phyloP scores from a whole-genome alignment of 352 stramenopile genomes.

The Phytophthora hibernalis region DNA sequence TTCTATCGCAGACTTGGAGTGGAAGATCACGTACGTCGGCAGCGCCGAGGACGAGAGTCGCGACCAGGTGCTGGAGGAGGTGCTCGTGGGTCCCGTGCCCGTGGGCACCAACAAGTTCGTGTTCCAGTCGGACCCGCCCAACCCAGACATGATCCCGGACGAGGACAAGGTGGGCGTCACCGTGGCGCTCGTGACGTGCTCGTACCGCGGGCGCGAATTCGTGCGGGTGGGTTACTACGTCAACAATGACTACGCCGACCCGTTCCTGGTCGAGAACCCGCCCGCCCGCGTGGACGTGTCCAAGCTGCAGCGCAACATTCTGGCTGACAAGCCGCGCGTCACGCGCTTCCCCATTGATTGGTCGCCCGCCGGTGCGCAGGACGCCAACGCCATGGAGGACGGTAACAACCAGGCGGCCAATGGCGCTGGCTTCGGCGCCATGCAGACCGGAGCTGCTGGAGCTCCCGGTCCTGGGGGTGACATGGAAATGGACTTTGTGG shows the following conservation, averaged over 20 bases:
- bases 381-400: constrained; percentile 53
- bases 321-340: constrained; percentile 97
- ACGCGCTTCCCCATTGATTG: constrained; percentile 97
- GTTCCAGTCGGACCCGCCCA: constrained; percentile 95
- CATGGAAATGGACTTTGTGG: constrained; percentile 77
- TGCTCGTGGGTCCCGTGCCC: constrained; percentile 98
- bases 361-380: constrained; percentile 69
- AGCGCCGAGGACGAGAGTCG: constrained; percentile 95
- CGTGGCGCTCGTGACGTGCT: constrained; percentile 98
- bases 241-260: constrained; percentile 98
- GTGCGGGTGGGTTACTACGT: constrained; percentile 98
- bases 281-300: constrained; percentile 86
- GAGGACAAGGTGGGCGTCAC: constrained; percentile 99
- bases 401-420: constrained; percentile 30
- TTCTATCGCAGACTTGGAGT: constrained; percentile 94
- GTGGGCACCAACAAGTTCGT: constrained; percentile 99
- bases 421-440: constrained; percentile 29
- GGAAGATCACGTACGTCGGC: constrained; percentile 99
- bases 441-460: constrained; percentile 22
- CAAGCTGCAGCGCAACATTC: constrained; percentile 96
- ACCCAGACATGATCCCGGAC: constrained; percentile 92
- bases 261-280: constrained; percentile 86
- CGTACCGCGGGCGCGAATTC: constrained; percentile 97
- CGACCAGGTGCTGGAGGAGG: constrained; percentile 98
- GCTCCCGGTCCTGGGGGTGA: constrained; percentile 32